Conservation (phyloP, 2,329 filamentous ascomycete species). For the Fusarium avenaceum region DNA sequence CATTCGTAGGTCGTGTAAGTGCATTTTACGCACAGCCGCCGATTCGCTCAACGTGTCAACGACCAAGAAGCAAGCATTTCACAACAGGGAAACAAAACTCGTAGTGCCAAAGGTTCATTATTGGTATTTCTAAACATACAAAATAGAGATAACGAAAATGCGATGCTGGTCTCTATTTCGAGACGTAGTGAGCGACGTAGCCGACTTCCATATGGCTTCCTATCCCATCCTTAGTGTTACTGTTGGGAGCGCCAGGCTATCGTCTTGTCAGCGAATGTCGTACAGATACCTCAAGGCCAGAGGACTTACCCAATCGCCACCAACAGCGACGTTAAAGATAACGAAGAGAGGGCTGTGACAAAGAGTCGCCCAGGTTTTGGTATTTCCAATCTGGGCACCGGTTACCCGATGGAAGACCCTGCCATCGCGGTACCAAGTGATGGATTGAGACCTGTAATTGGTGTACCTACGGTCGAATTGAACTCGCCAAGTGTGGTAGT, state of each 20-base stretch:
- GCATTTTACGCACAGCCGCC: too few species aligned
- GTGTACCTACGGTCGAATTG: constrained; percentile 63
- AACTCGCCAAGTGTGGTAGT: constrained; percentile 65
- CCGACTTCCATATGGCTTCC: constrained; percentile 66
- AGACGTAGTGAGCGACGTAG: constrained; percentile 62
- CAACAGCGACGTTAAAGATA: constrained; percentile 69
- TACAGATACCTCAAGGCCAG: rapidly evolving
- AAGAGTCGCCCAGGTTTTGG: constrained; percentile 63
- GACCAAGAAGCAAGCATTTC: neutral
- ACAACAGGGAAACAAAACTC: neutral
- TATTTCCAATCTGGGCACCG: constrained; percentile 60
- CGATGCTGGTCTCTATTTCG: constrained; percentile 33
- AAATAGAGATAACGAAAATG: neutral
- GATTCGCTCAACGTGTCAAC: too few species aligned
- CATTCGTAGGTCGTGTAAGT: too few species aligned
- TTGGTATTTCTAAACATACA: constrained; percentile 1
- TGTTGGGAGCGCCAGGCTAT: constrained; percentile 64
- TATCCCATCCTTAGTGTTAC: constrained; percentile 59
- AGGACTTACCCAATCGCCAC: constrained; percentile 64
- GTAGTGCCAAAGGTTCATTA: neutral
- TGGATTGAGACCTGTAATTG: constrained; percentile 63
- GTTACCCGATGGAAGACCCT: constrained; percentile 58
- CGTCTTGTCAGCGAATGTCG: constrained; percentile 9
- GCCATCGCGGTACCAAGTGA: constrained; percentile 66
- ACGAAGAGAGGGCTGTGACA: constrained; percentile 65